Evolutionary conservation across 2,329 filamentous ascomycete genomes (phyloP).

Genomic region (Lasiodiplodia gonubiensis): DNA sequence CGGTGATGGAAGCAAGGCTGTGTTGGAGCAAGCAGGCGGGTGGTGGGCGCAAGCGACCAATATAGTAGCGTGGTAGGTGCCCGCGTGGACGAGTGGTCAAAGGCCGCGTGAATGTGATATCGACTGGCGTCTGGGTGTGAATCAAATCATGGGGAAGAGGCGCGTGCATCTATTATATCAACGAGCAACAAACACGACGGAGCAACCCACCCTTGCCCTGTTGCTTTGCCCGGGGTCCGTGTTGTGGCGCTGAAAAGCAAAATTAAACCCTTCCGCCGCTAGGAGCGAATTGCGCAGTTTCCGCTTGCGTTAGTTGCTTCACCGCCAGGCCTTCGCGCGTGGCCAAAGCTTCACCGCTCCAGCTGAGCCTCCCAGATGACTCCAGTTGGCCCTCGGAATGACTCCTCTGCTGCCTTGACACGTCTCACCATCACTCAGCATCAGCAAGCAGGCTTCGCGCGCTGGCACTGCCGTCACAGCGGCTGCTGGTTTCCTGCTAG

Average conservation of each 20-base stretch:
- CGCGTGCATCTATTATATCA: constrained; percentile 20
- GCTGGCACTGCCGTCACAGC: not conserved
- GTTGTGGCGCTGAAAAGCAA: not conserved
- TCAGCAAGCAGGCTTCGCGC: not conserved
- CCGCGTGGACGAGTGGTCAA: constrained; percentile 8
- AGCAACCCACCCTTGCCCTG: constrained; percentile 7
- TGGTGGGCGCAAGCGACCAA: constrained; percentile 6
- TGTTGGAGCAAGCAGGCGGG: not conserved
- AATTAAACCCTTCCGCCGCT: constrained; percentile 1
- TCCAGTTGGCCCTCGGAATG: not conserved
- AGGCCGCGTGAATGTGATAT: constrained; percentile 21
- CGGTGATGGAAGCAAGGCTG: not conserved
- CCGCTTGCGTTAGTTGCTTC: no score
- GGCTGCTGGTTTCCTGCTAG: constrained; percentile 5
- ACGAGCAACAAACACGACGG: not conserved
- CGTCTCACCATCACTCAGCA: constrained; percentile 17
- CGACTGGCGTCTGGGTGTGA: constrained; percentile 6
- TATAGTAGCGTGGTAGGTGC: constrained; percentile 8
- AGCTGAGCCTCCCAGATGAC: constrained; percentile 1
- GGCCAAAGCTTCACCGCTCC: not conserved
- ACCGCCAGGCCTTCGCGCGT: not conserved
- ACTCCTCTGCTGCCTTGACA: not conserved
- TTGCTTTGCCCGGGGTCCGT: constrained; percentile 19
- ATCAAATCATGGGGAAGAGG: constrained; percentile 16
- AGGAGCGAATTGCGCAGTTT: constrained; percentile 1